Base-by-base conservation (phyloP, 768 basidiomycete species). In the Auriscalpium orientale region DNA sequence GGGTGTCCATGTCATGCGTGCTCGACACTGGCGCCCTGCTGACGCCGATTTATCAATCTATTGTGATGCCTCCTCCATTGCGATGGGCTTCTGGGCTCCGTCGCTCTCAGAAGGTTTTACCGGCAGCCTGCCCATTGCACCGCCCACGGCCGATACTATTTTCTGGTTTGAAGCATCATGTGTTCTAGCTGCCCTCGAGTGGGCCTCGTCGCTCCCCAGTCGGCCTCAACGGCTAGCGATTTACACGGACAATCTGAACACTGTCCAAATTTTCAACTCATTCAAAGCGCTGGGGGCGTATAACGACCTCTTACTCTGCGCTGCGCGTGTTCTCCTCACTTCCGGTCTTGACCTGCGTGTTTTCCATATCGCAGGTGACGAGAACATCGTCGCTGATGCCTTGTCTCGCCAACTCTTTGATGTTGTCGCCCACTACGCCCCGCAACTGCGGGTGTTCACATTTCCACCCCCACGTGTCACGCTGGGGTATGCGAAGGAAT, bases 401-500 rank as follows among this genome's bases (percentile, higher is more conserved):
- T 48, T 68, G 1, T 70, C 67, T 0, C 61, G 62, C 11, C 5
- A 8, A 13, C 20, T 33, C 0, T 4, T 15, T 2, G 54, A 48
- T 0, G 16, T 21, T 3, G 46, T 33, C 1, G 6, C n/a, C 0
- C 46, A 8, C 8, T 47, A 46, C 12, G 47, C 38, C 13, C 56
- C 62, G n/a, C 40, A 8, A 21, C 36, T 59, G 11, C 15, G 1
- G 3, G 18, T 56, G 1, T 20, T 46, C n/a, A 4, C 44, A 12
- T 58, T 64, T 22, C 47, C 7, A 60, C 63, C 65, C 60, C 65
- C 65, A 48, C 65, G 36, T 13, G 49, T 50, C 12, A 44, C 58
- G 64, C 54, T 62, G 65, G 67, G 67, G 70, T 69, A 36, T 52
- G 43, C 33, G 8, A 8, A 43, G 53, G 28, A 54, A 65, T 69